These are phyloP conservation scores for Globomyces sp. DNA, from an alignment of 371 early-diverging fungal genomes.

Conservation along the genomic window DNA sequence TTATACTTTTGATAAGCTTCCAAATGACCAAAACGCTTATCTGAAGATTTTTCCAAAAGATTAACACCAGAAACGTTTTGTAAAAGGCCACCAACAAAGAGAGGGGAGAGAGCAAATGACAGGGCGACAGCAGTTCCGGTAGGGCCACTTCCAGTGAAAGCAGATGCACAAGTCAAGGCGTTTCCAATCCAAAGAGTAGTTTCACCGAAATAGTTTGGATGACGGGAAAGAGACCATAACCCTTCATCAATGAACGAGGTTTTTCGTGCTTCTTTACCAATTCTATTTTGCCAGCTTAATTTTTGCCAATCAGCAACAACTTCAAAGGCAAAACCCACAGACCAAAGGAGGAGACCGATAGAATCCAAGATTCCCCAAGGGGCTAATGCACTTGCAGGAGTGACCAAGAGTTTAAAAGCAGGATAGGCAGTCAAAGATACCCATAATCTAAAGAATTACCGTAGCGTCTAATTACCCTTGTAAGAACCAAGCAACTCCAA, in stretches of 20 bases:
- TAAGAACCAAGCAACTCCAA: constrained; percentile 35
- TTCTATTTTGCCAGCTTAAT: constrained; percentile 26
- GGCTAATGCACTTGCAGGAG: constrained; percentile 25
- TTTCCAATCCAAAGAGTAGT: constrained; percentile 48
- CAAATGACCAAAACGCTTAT: constrained; percentile 35
- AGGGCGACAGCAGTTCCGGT: constrained; percentile 24
- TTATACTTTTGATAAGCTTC: constrained; percentile 2
- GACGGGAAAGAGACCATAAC: background rate
- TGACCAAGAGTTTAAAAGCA: constrained; percentile 35
- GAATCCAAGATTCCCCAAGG: constrained; percentile 30
- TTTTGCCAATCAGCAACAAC: constrained; percentile 47
- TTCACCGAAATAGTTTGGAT: constrained; percentile 56
- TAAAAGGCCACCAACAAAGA: constrained; percentile 42
- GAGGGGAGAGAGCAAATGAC: constrained; percentile 33
- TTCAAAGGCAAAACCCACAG: constrained; percentile 43
- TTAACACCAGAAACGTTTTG: constrained; percentile 38
- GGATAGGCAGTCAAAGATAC: constrained; percentile 42
- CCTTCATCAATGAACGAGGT: background rate
- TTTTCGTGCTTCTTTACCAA: background rate
- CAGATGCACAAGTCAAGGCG: constrained; percentile 42
- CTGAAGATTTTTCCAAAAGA: constrained; percentile 31
- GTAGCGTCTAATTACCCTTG: constrained; percentile 22
- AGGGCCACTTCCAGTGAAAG: constrained; percentile 32
- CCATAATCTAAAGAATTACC: constrained; percentile 27
- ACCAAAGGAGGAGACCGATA: constrained; percentile 43